phyloP scores from a whole-genome alignment of 768 basidiomycete species.

The Termitomyces sp. region DNA sequence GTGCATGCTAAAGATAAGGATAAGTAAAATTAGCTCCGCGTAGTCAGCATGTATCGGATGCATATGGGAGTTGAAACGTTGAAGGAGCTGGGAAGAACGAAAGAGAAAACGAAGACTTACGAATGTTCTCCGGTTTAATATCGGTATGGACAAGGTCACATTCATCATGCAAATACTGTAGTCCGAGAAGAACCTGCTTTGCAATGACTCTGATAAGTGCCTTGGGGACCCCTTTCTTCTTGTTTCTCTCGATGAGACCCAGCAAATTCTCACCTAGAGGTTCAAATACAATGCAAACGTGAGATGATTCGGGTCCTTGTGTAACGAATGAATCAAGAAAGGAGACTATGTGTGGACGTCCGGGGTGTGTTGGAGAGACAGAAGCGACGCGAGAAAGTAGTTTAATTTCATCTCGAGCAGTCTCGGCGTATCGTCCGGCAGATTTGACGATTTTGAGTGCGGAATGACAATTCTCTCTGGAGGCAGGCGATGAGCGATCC shows the following conservation, averaged over 20 bases:
- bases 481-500: background rate
- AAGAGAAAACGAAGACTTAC: conserved; percentile 43
- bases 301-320: conserved; percentile 62
- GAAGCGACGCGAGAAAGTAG: conserved; percentile 74
- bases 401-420: conserved; percentile 95
- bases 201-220: conserved; percentile 82
- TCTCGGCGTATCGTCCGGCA: conserved; percentile 92
- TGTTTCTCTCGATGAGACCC: conserved; percentile 71
- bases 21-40: conserved; percentile 25
- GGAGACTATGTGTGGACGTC: conserved; percentile 77
- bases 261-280: conserved; percentile 79
- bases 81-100: conserved; percentile 5
- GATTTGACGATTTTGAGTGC: conserved; percentile 96
- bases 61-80: conserved; percentile 12
- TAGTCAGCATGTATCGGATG: conserved; percentile 14
- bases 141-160: conserved; percentile 92
- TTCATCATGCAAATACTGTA: conserved; percentile 91
- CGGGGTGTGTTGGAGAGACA: conserved; percentile 72
- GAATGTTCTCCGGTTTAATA: conserved; percentile 93
- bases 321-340: conserved; percentile 91
- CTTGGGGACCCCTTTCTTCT: conserved; percentile 79
- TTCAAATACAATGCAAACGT: conserved; percentile 91
- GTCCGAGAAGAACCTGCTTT: conserved; percentile 81
- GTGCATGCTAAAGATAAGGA: conserved; percentile 21
- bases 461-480: conserved; percentile 70